Conservation (phyloP, 2,329 filamentous ascomycete species). For the Rhytidhysteron rufulum region DNA sequence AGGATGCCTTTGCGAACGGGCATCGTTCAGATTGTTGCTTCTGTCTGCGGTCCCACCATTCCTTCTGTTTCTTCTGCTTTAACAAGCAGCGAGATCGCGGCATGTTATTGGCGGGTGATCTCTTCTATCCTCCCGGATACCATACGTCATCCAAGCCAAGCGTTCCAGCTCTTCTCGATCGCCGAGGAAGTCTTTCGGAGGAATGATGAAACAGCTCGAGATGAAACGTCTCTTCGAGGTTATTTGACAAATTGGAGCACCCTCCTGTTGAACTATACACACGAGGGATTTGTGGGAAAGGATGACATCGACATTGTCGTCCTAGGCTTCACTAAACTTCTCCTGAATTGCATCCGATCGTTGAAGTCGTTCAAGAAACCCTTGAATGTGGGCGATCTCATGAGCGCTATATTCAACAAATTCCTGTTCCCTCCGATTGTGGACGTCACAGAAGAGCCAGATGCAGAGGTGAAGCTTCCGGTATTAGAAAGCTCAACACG, state of each 20-base stretch:
- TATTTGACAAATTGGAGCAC: constrained; percentile 28
- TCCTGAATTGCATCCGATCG: constrained; percentile 35
- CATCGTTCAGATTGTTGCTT: constrained; percentile 27
- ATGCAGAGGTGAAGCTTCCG: constrained; percentile 15
- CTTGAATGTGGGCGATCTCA: constrained; percentile 24
- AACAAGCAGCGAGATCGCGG: constrained; percentile 23
- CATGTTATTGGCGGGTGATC: constrained; percentile 31
- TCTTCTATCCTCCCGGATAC: constrained; percentile 25
- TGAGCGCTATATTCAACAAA: constrained; percentile 30
- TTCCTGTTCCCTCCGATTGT: constrained; percentile 27
- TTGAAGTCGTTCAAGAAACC: constrained; percentile 39
- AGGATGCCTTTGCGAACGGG: constrained; percentile 21
- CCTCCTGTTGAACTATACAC: constrained; percentile 28
- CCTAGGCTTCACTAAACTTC: constrained; percentile 37
- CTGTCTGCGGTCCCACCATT: constrained; percentile 31
- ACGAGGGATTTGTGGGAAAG: constrained; percentile 32
- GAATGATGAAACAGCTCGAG: constrained; percentile 29
- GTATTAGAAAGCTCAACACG: constrained; percentile 34
- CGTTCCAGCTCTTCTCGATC: constrained; percentile 31
- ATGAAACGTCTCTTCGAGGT: constrained; percentile 25
- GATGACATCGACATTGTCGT: constrained; percentile 34
- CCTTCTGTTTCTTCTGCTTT: constrained; percentile 30
- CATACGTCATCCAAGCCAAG: constrained; percentile 18
- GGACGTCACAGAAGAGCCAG: constrained; percentile 10
- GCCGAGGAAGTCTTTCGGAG: constrained; percentile 33